Evolutionary conservation across 2,329 filamentous ascomycete genomes (phyloP), one percentile per base, ranked within the genome.

Genomic region (Ophiocordyceps robertsii): DNA sequence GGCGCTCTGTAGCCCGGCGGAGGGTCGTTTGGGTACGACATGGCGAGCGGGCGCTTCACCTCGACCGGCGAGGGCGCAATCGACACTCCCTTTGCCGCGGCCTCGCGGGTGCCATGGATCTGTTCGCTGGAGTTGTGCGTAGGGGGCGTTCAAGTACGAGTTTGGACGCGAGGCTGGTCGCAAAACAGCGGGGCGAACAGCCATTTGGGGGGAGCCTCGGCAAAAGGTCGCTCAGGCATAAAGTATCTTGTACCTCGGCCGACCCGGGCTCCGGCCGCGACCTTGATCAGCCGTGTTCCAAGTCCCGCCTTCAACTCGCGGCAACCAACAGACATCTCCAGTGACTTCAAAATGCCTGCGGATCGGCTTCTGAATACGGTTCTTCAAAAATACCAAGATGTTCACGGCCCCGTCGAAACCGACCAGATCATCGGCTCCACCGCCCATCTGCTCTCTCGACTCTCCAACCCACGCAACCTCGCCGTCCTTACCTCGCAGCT

Each of bases 381-480:
- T 45, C 66, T 87, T 49, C 72, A 78, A 51, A 64, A 69, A 43
- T 77, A 70, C 55, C 73, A 72, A 56, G 68, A 73, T 49, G 59
- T 69, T 39, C 70, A 71, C 57, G 66, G 73, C 58, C 63, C 64
- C 39, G 55, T 58, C 42, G 67, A 66, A 49, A 73, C 69, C 21
- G 66, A 75, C 48, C 71, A 75, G 56, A 70, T 80, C 51, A 66
- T 84, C 53, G 77, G 73, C 48, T 82, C 79, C 37, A 83, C 82
- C 14, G 71, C 75, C 16, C 74, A 77, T 33, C 73, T 88, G 29
- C 69, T 89, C 43, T 74, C 78, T 14, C 75, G 74, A 39, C 75
- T 88, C 41, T 77, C 77, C 47, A 88, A 88, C 55, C 82, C 82
- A 13, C 72, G 84, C 44, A 89, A 89, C 58, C 69, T 87, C 53